These are phyloP conservation scores for Xerocomellus chrysenteron DNA, from an alignment of 768 basidiomycete species.

Conservation along the genomic window DNA sequence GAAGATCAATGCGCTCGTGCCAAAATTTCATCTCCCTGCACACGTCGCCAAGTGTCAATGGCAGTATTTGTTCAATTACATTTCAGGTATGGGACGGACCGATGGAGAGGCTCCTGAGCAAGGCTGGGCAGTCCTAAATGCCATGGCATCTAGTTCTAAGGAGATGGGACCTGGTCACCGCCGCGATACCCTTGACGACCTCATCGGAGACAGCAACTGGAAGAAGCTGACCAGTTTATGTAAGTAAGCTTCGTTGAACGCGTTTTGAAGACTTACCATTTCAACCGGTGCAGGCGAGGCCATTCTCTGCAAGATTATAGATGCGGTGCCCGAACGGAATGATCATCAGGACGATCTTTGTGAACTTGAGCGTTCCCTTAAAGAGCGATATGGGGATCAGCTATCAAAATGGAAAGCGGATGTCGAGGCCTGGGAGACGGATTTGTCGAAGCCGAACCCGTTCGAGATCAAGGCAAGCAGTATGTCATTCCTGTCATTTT, in stretches of 20 bases:
- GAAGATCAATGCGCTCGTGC: too few relatives aligned
- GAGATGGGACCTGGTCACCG: too few relatives aligned
- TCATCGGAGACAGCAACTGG: constrained; percentile 35
- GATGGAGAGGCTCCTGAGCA: too few relatives aligned
- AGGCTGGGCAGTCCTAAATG: too few relatives aligned
- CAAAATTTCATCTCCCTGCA: too few relatives aligned
- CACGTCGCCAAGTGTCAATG: too few relatives aligned
- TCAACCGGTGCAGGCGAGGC: not conserved
- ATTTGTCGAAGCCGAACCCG: constrained; percentile 7
- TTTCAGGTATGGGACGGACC: too few relatives aligned
- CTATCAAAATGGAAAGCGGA: not conserved
- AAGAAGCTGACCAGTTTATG: constrained; percentile 31
- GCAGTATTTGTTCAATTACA: too few relatives aligned
- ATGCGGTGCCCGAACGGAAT: constrained; percentile 6
- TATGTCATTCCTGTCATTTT: too few relatives aligned
- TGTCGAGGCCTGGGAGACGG: constrained; percentile 4
- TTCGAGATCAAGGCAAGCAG: constrained; percentile 2
- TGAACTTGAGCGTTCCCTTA: not conserved
- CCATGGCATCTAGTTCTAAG: too few relatives aligned
- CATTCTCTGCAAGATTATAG: not conserved
- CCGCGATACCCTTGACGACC: constrained; percentile 30
- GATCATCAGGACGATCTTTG: constrained; percentile 3
- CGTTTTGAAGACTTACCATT: not conserved
- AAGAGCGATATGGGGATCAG: not conserved
- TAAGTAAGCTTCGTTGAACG: constrained; percentile 9